phyloP scores from a whole-genome alignment of 306 rosid genomes.

The Prunus kanzakura region DNA sequence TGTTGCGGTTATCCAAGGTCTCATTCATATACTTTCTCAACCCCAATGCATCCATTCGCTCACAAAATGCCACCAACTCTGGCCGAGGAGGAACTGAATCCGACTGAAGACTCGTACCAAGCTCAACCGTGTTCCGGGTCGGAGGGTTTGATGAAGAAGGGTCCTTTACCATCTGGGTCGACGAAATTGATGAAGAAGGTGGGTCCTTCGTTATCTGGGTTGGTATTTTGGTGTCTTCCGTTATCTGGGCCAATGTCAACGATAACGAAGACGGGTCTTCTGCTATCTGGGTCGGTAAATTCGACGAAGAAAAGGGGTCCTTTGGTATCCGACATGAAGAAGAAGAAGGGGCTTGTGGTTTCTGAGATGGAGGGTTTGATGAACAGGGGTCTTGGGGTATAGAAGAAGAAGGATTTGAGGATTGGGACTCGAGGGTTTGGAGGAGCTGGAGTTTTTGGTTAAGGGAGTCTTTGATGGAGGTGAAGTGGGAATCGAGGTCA shows the following conservation, averaged over 20 bases:
- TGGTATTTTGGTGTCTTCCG: background rate
- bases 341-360: background rate
- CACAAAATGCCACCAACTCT: constrained; percentile 44
- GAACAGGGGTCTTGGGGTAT: background rate
- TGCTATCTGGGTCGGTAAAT: constrained; percentile 12
- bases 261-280: constrained; percentile 14
- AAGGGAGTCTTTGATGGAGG: constrained; percentile 51
- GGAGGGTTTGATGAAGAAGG: constrained; percentile 6
- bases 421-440: constrained; percentile 45
- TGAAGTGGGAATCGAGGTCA: constrained; percentile 61
- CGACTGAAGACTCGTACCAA: background rate
- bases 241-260: background rate
- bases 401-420: background rate
- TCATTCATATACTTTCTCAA: constrained; percentile 43
- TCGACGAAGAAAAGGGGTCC: constrained; percentile 14
- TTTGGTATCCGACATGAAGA: background rate
- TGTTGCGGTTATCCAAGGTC: constrained; percentile 27
- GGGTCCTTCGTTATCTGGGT: constrained; percentile 14
- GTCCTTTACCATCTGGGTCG: background rate
- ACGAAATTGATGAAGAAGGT: constrained; percentile 4
- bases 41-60: constrained; percentile 63
- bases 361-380: background rate
- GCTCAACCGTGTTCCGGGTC: constrained; percentile 8
- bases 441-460: constrained; percentile 42
- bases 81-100: constrained; percentile 31